phyloP scores from a whole-genome alignment of 768 basidiomycete species.

The Heimioporus sp. region DNA sequence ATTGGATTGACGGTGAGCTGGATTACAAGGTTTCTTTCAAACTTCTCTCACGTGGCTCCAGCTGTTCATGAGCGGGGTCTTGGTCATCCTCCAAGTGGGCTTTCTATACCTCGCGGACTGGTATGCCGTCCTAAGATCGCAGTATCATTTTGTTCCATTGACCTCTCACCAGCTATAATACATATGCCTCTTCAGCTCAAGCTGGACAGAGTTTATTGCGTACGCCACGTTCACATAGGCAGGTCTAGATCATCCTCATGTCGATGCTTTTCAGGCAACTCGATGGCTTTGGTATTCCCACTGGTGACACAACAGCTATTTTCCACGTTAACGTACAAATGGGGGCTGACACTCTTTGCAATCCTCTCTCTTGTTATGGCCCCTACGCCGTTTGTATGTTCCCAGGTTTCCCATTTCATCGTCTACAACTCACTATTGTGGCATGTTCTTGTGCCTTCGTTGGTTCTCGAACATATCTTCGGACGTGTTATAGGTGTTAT shows the following conservation, averaged over 20 bases:
- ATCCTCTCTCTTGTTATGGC: slow-evolving; percentile 42
- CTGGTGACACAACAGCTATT: slow-evolving; percentile 50
- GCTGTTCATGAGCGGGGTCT: slow-evolving; percentile 39
- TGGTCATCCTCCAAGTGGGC: slow-evolving; percentile 43
- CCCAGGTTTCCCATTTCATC: neutral
- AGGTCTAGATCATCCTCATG: too few species aligned
- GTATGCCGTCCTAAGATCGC: slow-evolving; percentile 22
- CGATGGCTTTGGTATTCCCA: slow-evolving; percentile 44
- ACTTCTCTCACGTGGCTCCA: slow-evolving; percentile 12
- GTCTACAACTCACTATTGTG: too few species aligned
- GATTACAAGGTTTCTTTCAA: neutral
- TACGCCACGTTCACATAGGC: slow-evolving; percentile 12
- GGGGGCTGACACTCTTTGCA: slow-evolving; percentile 45
- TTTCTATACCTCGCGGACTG: slow-evolving; percentile 53
- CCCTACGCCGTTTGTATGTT: slow-evolving; percentile 42
- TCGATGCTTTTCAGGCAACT: slow-evolving; percentile 31
- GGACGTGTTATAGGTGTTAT: slow-evolving; percentile 19
- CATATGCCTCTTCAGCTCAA: slow-evolving; percentile 53
- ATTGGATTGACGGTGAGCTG: slow-evolving; percentile 21
- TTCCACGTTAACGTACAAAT: slow-evolving; percentile 43
- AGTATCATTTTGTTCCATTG: neutral
- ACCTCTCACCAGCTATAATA: slow-evolving; percentile 32
- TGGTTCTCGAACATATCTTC: too few species aligned
- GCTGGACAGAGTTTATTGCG: slow-evolving; percentile 51
- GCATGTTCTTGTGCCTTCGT: too few species aligned